Evolutionary conservation across 2,329 filamentous ascomycete species (phyloP).

Genomic region (Aureobasidium sp.): DNA sequence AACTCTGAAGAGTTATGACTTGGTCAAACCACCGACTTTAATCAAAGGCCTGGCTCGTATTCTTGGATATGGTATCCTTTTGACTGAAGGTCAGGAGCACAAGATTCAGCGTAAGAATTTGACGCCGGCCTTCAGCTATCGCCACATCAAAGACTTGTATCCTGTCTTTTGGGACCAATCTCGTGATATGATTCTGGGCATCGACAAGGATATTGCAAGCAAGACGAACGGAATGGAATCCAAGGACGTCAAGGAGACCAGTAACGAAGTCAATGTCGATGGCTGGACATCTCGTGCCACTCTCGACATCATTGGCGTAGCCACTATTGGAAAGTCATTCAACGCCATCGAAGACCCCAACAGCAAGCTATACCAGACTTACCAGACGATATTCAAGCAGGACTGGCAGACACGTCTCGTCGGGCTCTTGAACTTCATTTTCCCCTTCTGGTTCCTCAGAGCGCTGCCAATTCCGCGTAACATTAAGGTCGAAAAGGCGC

Average conservation of each 20-base stretch:
- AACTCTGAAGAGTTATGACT: constrained; percentile 45
- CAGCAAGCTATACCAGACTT: constrained; percentile 44
- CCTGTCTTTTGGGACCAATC: constrained; percentile 76
- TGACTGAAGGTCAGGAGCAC: constrained; percentile 43
- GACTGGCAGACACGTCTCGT: neutral
- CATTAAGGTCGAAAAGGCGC: constrained; percentile 5
- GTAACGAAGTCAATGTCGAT: constrained; percentile 31
- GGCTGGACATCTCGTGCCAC: constrained; percentile 44
- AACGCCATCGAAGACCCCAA: constrained; percentile 40
- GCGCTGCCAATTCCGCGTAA: neutral
- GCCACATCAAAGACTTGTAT: constrained; percentile 77
- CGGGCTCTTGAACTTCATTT: neutral
- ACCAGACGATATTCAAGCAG: constrained; percentile 41
- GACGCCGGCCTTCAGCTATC: constrained; percentile 74
- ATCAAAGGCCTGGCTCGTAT: constrained; percentile 40
- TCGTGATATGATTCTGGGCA: constrained; percentile 29
- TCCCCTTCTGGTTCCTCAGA: neutral
- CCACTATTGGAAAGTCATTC: constrained; percentile 50
- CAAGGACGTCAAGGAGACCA: constrained; percentile 24
- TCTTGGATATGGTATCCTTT: constrained; percentile 42
- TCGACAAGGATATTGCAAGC: constrained; percentile 21
- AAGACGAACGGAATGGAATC: constrained; percentile 11
- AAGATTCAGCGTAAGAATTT: constrained; percentile 59
- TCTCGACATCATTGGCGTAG: constrained; percentile 50
- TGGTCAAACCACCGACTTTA: constrained; percentile 38